Evolutionary conservation across 2,329 filamentous ascomycete species (phyloP), one percentile per base, ranked within the genome.

Genomic region (Penicillium olsonii): DNA sequence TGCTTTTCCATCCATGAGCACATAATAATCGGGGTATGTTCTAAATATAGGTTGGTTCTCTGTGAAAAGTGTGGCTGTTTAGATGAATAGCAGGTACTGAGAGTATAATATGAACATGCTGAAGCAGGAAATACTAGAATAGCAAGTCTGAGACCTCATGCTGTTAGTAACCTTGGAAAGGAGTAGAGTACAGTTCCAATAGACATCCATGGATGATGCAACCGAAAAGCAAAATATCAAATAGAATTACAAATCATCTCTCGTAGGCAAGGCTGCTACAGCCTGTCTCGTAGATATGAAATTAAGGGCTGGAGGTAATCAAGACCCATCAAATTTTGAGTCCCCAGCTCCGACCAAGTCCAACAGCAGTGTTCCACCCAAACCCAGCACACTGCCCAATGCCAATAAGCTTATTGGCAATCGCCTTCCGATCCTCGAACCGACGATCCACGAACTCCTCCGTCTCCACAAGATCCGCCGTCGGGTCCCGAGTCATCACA

Each of bases 401-500:
- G 14, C 83, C 82, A 11, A 82, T 78, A 18, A 89, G 64, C 10
- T 84, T 79, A 18, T 79, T 78, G 3, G 87, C 85, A 3, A 91
- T 57, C 4, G 75, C 80, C 59, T 81, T 78, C 26, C 82, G 76
- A 73, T 95, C 92, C 51, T 84, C 78, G 48, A 95, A 73, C 53
- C 92, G 81, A 37, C 90, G 80, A 47, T 86, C 81, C 45, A 97
- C 75, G 68, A 97, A 99, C 9, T 83, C 79, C 57, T 85, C 85
- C 3, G 94, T 97, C 55, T 92, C 88, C 9, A 66, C 68, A 62
- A 88, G 94, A n/a, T 82, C 83, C 0, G 80, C 74, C 4, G 87
- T 91, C 52, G 77, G 79, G 71, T 97, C 94, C 51, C 87, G 91
- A 18, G 91, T 96, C 91, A 97, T 96, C 73, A 92, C 95, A 5